phyloP scores from a whole-genome alignment of 2,329 filamentous ascomycete species.

The Pseudogymnoascus sp. region DNA sequence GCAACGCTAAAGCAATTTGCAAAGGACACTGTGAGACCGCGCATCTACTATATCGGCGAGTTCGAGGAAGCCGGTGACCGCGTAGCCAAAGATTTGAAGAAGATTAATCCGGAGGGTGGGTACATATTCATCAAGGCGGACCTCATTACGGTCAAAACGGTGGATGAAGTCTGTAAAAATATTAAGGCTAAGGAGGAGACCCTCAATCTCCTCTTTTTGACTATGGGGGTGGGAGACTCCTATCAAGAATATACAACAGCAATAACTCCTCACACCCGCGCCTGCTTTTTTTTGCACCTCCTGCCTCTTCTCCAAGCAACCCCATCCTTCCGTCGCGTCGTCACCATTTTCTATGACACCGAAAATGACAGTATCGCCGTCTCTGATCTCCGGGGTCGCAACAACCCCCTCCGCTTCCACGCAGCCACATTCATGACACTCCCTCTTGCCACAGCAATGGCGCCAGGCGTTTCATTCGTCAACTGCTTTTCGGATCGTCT shows the following conservation, averaged over 20 bases:
- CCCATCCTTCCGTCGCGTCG: constrained; percentile 42
- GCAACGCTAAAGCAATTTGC: constrained; percentile 40
- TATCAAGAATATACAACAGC: constrained; percentile 26
- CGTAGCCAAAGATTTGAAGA: constrained; percentile 31
- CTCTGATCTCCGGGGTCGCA: background rate
- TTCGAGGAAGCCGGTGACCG: constrained; percentile 35
- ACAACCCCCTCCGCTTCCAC: background rate
- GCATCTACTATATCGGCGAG: constrained; percentile 42
- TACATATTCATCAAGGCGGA: constrained; percentile 40
- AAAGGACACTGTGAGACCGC: constrained; percentile 33
- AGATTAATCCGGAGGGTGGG: constrained; percentile 33
- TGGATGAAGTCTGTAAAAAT: constrained; percentile 42
- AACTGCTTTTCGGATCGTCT: background rate
- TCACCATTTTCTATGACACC: constrained; percentile 38
- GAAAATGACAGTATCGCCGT: background rate
- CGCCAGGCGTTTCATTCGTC: background rate
- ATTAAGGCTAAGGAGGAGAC: constrained; percentile 43
- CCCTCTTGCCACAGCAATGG: background rate
- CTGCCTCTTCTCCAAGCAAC: constrained; percentile 48
- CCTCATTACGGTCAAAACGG: constrained; percentile 38
- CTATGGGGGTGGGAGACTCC: constrained; percentile 33
- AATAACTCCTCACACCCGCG: constrained; percentile 49
- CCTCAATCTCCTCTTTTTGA: constrained; percentile 51
- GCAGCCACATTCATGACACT: background rate
- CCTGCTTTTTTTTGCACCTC: constrained; percentile 49